Conservation (phyloP, 2,329 filamentous ascomycete genomes). For the Alternaria triticimaculans region DNA sequence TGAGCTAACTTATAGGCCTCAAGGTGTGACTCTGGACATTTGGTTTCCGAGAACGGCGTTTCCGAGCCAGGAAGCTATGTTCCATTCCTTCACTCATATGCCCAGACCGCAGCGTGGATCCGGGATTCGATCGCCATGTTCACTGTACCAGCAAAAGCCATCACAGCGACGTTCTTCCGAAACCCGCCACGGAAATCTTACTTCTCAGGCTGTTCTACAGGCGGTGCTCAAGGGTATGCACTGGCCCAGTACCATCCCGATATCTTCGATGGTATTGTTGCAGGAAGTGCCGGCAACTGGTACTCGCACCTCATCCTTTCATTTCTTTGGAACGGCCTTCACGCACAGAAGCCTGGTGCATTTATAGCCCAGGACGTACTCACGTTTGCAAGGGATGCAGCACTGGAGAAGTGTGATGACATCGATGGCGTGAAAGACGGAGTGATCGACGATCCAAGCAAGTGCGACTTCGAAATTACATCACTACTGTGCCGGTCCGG, state of each 20-base stretch:
- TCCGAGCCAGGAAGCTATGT: background rate
- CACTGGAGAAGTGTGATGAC: background rate
- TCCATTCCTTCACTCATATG: background rate
- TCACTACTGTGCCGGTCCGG: background rate
- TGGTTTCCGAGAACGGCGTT: background rate
- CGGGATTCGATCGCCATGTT: background rate
- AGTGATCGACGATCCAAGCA: background rate
- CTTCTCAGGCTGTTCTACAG: background rate
- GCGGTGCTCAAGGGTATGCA: background rate
- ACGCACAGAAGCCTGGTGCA: background rate
- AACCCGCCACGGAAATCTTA: background rate
- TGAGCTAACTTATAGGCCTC: background rate
- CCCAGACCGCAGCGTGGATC: background rate
- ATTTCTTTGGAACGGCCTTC: background rate
- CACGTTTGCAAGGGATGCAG: background rate
- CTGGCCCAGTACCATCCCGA: background rate
- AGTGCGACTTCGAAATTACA: background rate
- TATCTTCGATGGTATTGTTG: background rate
- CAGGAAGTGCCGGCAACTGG: background rate
- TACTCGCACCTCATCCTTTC: background rate
- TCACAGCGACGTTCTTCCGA: background rate
- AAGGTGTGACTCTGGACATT: background rate
- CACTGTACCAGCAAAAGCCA: background rate
- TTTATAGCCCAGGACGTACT: background rate
- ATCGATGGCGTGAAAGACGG: background rate